Conservation (phyloP, 2,329 filamentous ascomycete genomes). For the Fusarium guadeloupense region DNA sequence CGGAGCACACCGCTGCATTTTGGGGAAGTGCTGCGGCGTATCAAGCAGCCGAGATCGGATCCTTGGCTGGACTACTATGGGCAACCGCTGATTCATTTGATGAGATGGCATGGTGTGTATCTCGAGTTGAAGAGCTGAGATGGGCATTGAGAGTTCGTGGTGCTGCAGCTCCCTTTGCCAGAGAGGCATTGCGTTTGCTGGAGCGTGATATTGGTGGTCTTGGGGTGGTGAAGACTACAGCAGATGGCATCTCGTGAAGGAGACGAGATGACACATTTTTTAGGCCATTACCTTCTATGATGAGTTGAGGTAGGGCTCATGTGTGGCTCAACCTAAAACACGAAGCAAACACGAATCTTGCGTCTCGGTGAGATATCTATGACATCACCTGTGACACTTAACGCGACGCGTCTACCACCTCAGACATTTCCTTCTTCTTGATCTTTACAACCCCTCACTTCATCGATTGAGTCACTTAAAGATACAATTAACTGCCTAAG, state of each 20-base stretch:
- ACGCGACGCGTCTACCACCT: slow-evolving; percentile 25
- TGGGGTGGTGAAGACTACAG: slow-evolving; percentile 38
- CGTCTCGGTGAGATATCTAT: slow-evolving; percentile 23
- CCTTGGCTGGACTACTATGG: slow-evolving; percentile 54
- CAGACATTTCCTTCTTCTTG: not conserved
- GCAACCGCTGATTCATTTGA: slow-evolving; percentile 49
- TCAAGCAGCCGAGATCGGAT: slow-evolving; percentile 54
- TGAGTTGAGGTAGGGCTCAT: not conserved
- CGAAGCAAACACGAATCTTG: slow-evolving; percentile 18
- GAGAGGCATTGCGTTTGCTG: slow-evolving; percentile 52
- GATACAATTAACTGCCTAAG: not conserved
- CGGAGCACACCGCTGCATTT: slow-evolving; percentile 57
- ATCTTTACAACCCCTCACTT: not conserved
- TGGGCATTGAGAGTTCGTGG: slow-evolving; percentile 55
- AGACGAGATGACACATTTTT: too few species aligned
- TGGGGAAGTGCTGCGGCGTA: slow-evolving; percentile 57
- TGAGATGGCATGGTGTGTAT: slow-evolving; percentile 53
- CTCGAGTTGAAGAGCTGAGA: slow-evolving; percentile 52
- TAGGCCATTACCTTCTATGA: not conserved
- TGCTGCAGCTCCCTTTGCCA: slow-evolving; percentile 51
- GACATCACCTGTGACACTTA: slow-evolving; percentile 39
- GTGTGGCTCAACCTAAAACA: slow-evolving; percentile 18
- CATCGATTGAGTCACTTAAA: not conserved
- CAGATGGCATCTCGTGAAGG: slow-evolving; percentile 23
- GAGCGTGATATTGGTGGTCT: slow-evolving; percentile 48